Evolutionary conservation across 495 filamentous ascomycete species (phyloP).

Genomic region (Hapsidospora chrysogenum): DNA sequence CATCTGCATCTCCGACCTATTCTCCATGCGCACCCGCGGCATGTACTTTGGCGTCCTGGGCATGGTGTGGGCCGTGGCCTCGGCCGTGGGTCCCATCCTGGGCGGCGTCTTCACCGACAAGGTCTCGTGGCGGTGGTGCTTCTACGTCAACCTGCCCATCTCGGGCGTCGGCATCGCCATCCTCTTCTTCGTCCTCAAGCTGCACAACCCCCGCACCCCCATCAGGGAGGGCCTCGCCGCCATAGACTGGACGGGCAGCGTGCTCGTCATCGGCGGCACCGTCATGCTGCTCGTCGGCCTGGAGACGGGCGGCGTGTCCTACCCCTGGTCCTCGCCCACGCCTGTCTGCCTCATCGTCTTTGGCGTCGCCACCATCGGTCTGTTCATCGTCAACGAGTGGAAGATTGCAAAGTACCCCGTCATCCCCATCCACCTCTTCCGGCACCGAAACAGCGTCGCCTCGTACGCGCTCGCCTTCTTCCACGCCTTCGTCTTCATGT

Average conservation of each 20-base stretch:
- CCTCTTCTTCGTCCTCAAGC: constrained; percentile 52
- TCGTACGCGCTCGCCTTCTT: constrained; percentile 39
- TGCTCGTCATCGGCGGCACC: constrained; percentile 57
- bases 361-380: constrained; percentile 39
- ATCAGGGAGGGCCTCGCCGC: constrained; percentile 51
- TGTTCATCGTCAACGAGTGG: constrained; percentile 55
- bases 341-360: constrained; percentile 71
- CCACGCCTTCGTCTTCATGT: constrained; percentile 61
- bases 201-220: constrained; percentile 61
- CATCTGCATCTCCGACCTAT: constrained; percentile 53
- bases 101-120: constrained; percentile 43
- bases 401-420: constrained; percentile 61
- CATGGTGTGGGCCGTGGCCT: constrained; percentile 50
- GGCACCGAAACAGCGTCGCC: constrained; percentile 38
- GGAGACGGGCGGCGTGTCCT: constrained; percentile 58
- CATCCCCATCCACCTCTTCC: constrained; percentile 58
- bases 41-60: constrained; percentile 24
- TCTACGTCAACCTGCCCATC: constrained; percentile 69
- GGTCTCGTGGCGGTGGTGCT: constrained; percentile 47
- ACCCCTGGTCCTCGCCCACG: constrained; percentile 57
- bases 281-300: constrained; percentile 72
- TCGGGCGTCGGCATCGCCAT: constrained; percentile 51
- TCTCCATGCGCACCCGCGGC: constrained; percentile 20
- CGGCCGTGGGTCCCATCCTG: constrained; percentile 48
- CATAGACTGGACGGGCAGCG: constrained; percentile 59